Base-by-base conservation (phyloP, 108 stramenopile genomes). In the Skeletonema marinoi region DNA sequence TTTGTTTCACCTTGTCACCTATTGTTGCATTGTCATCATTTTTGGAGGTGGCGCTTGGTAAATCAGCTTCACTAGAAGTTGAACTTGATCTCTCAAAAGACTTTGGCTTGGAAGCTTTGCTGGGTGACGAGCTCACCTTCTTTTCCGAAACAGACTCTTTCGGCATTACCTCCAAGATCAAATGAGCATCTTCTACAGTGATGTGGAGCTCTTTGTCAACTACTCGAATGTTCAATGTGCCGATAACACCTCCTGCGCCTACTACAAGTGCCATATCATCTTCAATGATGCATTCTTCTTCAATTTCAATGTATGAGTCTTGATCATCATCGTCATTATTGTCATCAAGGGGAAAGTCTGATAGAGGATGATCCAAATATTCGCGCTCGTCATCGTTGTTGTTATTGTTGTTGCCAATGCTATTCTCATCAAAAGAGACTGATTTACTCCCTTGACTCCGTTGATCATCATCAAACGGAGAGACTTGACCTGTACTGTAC, bases 111-210 rank as follows among this genome's bases (percentile, higher is more conserved):
- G 41, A n/a, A 54, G 67, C 14, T 17, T 60, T 30, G 71, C 39
- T 60, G 29, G 79, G 11, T 6, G 60, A 38, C 7, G 60, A 38
- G 16, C 42, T 59, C 38, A 71, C 77, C 46, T 75, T 82, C 11
- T 85, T 76, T 31, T 60, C 59, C 61, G 63, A 63, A 11, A 48
- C 19, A 60, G 69, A 62, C 60, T 65, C 61, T 38, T 51, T 72
- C 11, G 84, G 87, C 17, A 85, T 46, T 32, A 87, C 88, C 74
- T 93, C 93, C 10, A 93, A 60, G 10, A 88, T 83, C 21, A 93
- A 72, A 73, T 84, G 84, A 17, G 89, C 93, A 78, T 91, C 93
- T 83, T 93, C 93, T 5, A 93, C 85, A 21, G 88, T 77, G 1
- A 93, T 85, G 60, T 91, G 90, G 8, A 91, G 64, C 36, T 91